Percentiles rank a stretch among this genome's conserved stretches.
Evolutionary conservation across 495 filamentous ascomycete species (phyloP).

Genomic region (Aspergillus conjunctus): DNA sequence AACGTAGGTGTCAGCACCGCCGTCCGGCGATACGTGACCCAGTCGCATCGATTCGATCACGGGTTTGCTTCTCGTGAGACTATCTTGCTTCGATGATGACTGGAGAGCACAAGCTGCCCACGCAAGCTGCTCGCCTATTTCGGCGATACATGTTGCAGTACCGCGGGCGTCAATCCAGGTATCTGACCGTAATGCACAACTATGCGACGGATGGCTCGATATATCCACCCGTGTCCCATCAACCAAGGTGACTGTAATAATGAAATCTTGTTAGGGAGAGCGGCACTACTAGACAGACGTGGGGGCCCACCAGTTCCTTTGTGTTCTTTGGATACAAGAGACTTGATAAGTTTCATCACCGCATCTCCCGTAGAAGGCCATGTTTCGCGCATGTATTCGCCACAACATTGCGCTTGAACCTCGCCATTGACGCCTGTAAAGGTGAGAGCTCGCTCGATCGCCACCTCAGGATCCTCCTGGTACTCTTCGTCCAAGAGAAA

Average conservation of each 20-base stretch:
- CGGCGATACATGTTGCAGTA: background rate
- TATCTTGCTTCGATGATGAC: background rate
- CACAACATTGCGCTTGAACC: conserved; percentile 34
- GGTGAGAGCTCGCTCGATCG: conserved; percentile 29
- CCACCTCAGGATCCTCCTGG: conserved; percentile 18
- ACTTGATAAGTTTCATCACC: conserved; percentile 25
- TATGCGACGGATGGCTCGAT: background rate
- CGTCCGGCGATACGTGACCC: background rate
- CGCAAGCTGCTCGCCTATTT: conserved; percentile 15
- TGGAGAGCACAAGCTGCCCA: conserved; percentile 15
- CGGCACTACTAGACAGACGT: too few relatives aligned
- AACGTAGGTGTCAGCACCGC: background rate
- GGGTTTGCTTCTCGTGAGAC: conserved; percentile 10
- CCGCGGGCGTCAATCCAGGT: background rate
- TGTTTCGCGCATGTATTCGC: conserved; percentile 31
- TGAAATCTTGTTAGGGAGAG: too few relatives aligned
- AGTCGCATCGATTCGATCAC: background rate
- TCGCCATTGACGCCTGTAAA: conserved; percentile 26
- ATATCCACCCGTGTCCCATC: background rate
- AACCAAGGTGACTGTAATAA: background rate
- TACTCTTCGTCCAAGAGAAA: conserved; percentile 33
- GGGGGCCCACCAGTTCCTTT: background rate
- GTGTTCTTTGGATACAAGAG: background rate
- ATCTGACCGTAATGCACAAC: background rate
- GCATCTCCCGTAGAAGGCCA: conserved; percentile 34